Base-by-base conservation (phyloP, 495 filamentous ascomycete genomes). In the Diplogelasinospora grovesii region DNA sequence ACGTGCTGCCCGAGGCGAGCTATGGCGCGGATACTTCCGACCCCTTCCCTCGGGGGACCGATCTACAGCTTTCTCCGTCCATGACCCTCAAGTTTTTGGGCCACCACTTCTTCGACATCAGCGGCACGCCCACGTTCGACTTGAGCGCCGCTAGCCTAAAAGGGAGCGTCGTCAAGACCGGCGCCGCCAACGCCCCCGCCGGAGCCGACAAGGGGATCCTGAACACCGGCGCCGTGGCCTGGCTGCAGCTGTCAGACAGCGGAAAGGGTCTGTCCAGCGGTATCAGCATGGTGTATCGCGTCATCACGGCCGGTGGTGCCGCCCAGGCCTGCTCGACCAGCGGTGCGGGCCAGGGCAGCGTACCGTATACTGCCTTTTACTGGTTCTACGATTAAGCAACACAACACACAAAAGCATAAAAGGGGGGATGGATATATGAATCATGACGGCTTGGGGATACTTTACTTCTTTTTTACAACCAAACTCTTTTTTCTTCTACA, bases 361-460 rank as follows among this genome's bases (percentile, higher is more conserved):
- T 85, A 4, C 69, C 75, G 8, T 89, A 87, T 59, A 63, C 81
- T 0, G 75, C 83, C 0, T 73, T 77, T 55, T 89, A 89, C 57
- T 86, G 78, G 79, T 77, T 86, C 41, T 86, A 77, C 51, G 65
- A 62, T 25, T 56, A 41, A 50, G 40, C 24, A 20, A 32, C 20
- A n/a, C n/a, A n/a, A n/a, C n/a, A n/a, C n/a, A n/a, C n/a, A n/a
- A n/a, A n/a, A n/a, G n/a, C n/a, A n/a, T n/a, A n/a, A n/a, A n/a
- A n/a, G n/a, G n/a, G n/a, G n/a, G n/a, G n/a, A n/a, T n/a, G n/a
- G n/a, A n/a, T n/a, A n/a, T n/a, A n/a, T n/a, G n/a, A n/a, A n/a
- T n/a, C n/a, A n/a, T n/a, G n/a, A n/a, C n/a, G n/a, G n/a, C n/a
- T n/a, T n/a, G n/a, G n/a, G n/a, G n/a, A n/a, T n/a, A n/a, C n/a